Conservation (phyloP, 2,329 filamentous ascomycete genomes). For the Leptographium galeiforme region DNA sequence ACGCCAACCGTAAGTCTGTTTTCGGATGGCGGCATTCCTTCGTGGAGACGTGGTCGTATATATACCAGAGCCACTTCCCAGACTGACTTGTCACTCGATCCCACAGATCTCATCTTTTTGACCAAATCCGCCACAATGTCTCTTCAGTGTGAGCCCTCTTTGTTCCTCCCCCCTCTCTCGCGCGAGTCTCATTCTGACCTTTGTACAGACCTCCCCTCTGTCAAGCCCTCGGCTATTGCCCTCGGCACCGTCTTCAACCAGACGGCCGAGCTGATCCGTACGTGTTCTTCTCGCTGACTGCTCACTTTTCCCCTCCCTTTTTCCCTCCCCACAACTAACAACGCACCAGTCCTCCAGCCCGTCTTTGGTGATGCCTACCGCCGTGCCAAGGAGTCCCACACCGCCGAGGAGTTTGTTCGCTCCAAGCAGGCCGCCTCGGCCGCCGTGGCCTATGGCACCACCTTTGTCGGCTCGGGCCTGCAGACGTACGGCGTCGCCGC, state of each 20-base stretch:
- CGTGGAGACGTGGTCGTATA: not conserved
- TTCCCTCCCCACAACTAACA: not conserved
- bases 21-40: not conserved
- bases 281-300: conserved; percentile 5
- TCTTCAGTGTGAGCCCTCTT: conserved; percentile 40
- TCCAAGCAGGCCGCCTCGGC: conserved; percentile 85
- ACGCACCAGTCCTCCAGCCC: conserved; percentile 53
- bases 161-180: not conserved
- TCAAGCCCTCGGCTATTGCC: conserved; percentile 96
- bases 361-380: conserved; percentile 92
- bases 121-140: conserved; percentile 32
- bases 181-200: not conserved
- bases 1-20: not conserved
- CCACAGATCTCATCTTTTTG: not conserved
- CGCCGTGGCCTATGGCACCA: conserved; percentile 80
- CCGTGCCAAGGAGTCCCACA: conserved; percentile 80
- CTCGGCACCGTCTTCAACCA: conserved; percentile 95
- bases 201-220: conserved; percentile 46
- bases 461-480: conserved; percentile 73
- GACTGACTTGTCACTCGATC: too few relatives aligned
- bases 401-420: conserved; percentile 90
- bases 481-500: conserved; percentile 85
- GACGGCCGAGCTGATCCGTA: conserved; percentile 63
- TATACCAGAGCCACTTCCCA: not conserved
- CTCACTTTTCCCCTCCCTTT: not conserved